Evolutionary conservation across 2,329 filamentous ascomycete species (phyloP).

Genomic region (Zymoseptoria pseudotritici): DNA sequence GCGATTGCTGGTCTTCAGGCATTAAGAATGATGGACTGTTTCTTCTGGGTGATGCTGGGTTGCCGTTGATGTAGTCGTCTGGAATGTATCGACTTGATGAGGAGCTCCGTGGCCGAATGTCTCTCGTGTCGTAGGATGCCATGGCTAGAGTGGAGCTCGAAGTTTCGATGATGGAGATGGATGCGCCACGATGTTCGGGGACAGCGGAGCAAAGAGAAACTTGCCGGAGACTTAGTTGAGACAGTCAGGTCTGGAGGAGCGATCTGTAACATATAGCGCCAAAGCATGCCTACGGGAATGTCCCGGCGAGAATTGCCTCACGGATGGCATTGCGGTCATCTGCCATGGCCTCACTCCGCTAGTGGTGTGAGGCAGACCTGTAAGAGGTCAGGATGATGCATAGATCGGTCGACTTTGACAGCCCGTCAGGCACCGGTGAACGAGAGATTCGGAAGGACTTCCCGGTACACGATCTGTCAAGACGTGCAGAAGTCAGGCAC

Average conservation of each 20-base stretch:
- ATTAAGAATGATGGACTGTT: not conserved
- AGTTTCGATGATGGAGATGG: not conserved
- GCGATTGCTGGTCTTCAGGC: not conserved
- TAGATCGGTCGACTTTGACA: not conserved
- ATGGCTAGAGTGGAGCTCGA: not conserved
- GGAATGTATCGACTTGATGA: constrained; percentile 1
- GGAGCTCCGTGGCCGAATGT: not conserved
- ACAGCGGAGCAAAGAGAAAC: not conserved
- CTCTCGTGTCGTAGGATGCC: not conserved
- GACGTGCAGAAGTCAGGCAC: not conserved
- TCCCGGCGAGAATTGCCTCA: not conserved
- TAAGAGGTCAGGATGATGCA: not conserved
- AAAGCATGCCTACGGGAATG: not conserved
- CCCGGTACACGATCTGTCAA: not conserved
- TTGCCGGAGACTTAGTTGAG: not conserved
- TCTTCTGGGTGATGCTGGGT: not conserved
- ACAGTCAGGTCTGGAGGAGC: not conserved
- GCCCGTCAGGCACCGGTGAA: not conserved
- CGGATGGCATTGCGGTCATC: not conserved
- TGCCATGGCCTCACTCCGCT: not conserved
- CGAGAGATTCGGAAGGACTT: not conserved
- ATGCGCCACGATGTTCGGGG: not conserved
- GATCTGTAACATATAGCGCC: not conserved
- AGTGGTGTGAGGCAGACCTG: not conserved
- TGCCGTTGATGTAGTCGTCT: not conserved